phyloP scores from a whole-genome alignment of 495 filamentous ascomycete species.

The Thozetella sp. region DNA sequence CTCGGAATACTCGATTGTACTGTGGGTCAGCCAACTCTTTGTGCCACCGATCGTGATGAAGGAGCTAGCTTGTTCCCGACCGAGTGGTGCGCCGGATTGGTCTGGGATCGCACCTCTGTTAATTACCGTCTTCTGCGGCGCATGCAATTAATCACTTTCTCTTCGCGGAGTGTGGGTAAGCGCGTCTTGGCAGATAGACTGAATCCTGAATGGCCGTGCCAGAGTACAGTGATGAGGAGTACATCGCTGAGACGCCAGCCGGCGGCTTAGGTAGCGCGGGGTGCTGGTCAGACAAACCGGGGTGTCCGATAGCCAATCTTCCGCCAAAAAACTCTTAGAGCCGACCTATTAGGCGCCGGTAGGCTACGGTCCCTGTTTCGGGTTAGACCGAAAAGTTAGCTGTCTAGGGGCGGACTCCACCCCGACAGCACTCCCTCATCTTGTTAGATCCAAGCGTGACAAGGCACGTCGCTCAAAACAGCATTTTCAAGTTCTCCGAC shows the following conservation, averaged over 20 bases:
- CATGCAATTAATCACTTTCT: background rate
- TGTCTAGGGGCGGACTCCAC: background rate
- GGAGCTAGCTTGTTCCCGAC: no score
- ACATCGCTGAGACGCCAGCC: background rate
- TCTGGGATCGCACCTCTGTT: no score
- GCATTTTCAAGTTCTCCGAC: conserved; percentile 1
- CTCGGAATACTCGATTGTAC: no score
- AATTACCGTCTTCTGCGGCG: no score
- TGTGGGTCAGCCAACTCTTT: no score
- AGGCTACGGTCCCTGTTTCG: conserved; percentile 2
- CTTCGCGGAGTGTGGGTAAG: background rate
- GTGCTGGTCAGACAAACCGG: no score
- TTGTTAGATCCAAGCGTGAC: background rate
- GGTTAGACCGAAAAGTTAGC: background rate
- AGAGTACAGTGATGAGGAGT: background rate
- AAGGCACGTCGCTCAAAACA: background rate
- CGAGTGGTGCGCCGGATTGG: background rate
- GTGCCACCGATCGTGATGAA: no score
- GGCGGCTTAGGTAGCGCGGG: no score
- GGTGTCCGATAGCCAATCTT: no score
- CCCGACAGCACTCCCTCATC: background rate
- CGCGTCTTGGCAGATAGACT: background rate
- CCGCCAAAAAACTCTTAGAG: background rate
- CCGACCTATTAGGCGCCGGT: background rate
- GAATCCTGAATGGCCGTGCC: background rate